Evolutionary conservation across 345 rosid species (phyloP).

Genomic region (Combretum micranthum): DNA sequence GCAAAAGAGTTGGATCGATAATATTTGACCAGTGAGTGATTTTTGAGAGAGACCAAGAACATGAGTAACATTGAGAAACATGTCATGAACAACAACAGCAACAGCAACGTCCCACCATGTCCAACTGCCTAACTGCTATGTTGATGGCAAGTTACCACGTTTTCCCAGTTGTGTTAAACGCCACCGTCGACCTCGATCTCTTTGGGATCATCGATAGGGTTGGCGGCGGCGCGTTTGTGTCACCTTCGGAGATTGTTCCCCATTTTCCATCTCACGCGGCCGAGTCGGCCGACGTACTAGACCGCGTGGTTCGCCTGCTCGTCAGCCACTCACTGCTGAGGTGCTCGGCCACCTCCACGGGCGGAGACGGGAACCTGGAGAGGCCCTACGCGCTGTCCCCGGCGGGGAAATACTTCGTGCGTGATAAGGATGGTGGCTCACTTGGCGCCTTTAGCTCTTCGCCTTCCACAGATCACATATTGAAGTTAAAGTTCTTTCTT

Average conservation of each 20-base stretch:
- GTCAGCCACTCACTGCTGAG: constrained; percentile 36
- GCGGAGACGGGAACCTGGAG: constrained; percentile 8
- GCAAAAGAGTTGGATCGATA: too few species aligned
- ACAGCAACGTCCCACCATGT: background rate
- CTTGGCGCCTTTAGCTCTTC: constrained; percentile 11
- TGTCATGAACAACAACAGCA: background rate
- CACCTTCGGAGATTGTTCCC: constrained; percentile 34
- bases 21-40: too few species aligned
- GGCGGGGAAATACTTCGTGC: constrained; percentile 21
- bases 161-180: constrained; percentile 41
- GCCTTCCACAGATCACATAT: constrained; percentile 7
- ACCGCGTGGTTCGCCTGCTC: constrained; percentile 40
- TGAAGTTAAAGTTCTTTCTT: constrained; percentile 3
- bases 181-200: constrained; percentile 44
- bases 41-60: too few species aligned
- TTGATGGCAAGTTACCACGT: constrained; percentile 14
- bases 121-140: constrained; percentile 11
- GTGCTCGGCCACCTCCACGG: constrained; percentile 22
- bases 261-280: constrained; percentile 19
- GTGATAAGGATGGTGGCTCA: constrained; percentile 21
- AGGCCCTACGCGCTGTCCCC: constrained; percentile 18
- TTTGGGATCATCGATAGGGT: constrained; percentile 36
- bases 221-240: constrained; percentile 29
- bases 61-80: too few species aligned
- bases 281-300: constrained; percentile 37